phyloP scores from a whole-genome alignment of 176 grass and related monocot genomes.

The Musa schizocarpa region DNA sequence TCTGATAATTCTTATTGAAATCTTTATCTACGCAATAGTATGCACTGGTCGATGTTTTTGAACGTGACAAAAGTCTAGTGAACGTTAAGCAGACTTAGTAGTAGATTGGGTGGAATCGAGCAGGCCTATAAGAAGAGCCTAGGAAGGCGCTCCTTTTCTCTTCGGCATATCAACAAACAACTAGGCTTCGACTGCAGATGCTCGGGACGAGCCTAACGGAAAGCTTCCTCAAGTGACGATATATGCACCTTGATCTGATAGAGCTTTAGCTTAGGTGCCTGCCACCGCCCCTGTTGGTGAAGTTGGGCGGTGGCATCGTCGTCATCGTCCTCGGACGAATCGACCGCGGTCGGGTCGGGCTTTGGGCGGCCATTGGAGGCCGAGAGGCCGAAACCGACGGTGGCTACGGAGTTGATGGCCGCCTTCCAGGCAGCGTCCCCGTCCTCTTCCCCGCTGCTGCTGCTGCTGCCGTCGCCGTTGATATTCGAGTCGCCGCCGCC shows the following conservation, averaged over 20 bases:
- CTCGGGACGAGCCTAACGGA: neutral
- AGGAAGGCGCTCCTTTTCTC: neutral
- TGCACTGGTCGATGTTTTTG: no score
- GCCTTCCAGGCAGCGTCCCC: slow-evolving; percentile 68
- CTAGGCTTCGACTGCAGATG: neutral
- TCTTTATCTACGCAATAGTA: no score
- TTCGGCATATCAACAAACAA: neutral
- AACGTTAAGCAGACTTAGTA: no score
- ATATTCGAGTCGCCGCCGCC: slow-evolving; percentile 18
- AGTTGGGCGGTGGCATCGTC: slow-evolving; percentile 8
- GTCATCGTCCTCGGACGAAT: slow-evolving; percentile 1
- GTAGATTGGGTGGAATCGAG: no score
- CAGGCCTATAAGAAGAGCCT: neutral
- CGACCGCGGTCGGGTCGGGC: slow-evolving; percentile 6
- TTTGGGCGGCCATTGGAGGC: slow-evolving; percentile 32
- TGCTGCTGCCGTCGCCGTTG: slow-evolving; percentile 16
- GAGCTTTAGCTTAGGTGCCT: slow-evolving; percentile 56
- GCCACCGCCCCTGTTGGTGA: slow-evolving; percentile 16
- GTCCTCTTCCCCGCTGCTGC: slow-evolving; percentile 67
- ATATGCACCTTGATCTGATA: slow-evolving; percentile 78
- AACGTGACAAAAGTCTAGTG: no score
- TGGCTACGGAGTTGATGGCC: slow-evolving; percentile 61
- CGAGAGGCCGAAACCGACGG: slow-evolving; percentile 30
- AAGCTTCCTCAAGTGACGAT: neutral
- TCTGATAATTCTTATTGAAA: no score